phyloP scores from a whole-genome alignment of 129 eudicot species.

The Ambrosia trifida region DNA sequence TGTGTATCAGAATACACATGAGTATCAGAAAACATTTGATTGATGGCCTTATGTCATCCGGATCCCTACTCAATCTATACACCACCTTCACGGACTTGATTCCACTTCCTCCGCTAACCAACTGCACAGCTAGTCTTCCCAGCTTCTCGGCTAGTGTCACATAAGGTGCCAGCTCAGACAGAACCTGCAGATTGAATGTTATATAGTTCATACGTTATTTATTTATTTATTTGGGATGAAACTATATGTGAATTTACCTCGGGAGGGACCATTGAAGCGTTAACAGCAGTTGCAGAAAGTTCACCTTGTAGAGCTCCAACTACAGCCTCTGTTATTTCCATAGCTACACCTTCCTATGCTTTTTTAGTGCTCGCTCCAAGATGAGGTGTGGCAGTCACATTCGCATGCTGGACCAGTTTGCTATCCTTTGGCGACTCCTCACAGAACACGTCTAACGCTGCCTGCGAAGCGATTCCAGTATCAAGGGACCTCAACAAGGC shows the following conservation, averaged over 20 bases:
- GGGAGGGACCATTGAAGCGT: conserved; percentile 81
- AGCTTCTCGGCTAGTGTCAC: conserved; percentile 75
- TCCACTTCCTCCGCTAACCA: conserved; percentile 82
- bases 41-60: no score
- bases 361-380: conserved; percentile 93
- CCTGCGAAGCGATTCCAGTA: conserved; percentile 69
- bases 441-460: conserved; percentile 82
- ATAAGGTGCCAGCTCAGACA: conserved; percentile 79
- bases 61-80: conserved; percentile 57
- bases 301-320: conserved; percentile 69
- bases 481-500: conserved; percentile 78
- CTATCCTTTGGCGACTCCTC: conserved; percentile 74
- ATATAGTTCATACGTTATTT: no score
- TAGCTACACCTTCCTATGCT: conserved; percentile 88
- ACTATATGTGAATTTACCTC: conserved; percentile 49
- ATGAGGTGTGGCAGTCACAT: conserved; percentile 79
- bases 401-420: conserved; percentile 66
- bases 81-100: conserved; percentile 59
- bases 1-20: no score
- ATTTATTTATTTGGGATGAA: no score
- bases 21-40: no score
- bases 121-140: conserved; percentile 72
- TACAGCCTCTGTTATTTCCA: conserved; percentile 82
- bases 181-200: conserved; percentile 39
- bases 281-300: conserved; percentile 79